Percentiles rank a stretch among this genome's conserved stretches.
Conservation (phyloP, 768 basidiomycete species). For the Leccinum pellstonianum region DNA sequence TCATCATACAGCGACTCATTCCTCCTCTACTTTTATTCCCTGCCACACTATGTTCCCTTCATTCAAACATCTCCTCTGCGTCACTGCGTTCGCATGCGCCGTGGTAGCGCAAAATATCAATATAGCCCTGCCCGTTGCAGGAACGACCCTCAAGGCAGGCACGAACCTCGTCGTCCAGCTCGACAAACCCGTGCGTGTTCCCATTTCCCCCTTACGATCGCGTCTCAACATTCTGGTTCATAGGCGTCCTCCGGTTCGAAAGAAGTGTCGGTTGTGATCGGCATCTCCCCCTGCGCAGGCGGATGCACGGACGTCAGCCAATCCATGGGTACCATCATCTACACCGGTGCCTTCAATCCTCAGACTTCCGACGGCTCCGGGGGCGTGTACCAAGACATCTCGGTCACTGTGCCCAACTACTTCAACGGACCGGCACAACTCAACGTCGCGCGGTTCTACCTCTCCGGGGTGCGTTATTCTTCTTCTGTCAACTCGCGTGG, state of each 20-base stretch:
- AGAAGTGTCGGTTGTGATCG: conserved; percentile 15
- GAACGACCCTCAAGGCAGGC: conserved; percentile 34
- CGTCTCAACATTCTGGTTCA: background rate
- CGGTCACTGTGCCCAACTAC: background rate
- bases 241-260: background rate
- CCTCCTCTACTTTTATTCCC: too few species aligned
- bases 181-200: conserved; percentile 39
- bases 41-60: conserved; percentile 12
- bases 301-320: conserved; percentile 1
- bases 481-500: background rate
- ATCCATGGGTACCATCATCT: conserved; percentile 3
- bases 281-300: background rate
- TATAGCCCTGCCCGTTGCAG: conserved; percentile 38
- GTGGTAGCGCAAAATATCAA: conserved; percentile 39
- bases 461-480: conserved; percentile 4
- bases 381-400: background rate
- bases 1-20: background rate
- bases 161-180: conserved; percentile 37
- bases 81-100: conserved; percentile 7
- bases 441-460: background rate
- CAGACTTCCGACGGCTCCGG: background rate
- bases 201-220: background rate
- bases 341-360: background rate
- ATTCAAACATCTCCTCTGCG: conserved; percentile 11
- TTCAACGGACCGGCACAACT: background rate